Conservation (phyloP, 176 grass and related monocot genomes). For the Tillandsia leiboldiana region DNA sequence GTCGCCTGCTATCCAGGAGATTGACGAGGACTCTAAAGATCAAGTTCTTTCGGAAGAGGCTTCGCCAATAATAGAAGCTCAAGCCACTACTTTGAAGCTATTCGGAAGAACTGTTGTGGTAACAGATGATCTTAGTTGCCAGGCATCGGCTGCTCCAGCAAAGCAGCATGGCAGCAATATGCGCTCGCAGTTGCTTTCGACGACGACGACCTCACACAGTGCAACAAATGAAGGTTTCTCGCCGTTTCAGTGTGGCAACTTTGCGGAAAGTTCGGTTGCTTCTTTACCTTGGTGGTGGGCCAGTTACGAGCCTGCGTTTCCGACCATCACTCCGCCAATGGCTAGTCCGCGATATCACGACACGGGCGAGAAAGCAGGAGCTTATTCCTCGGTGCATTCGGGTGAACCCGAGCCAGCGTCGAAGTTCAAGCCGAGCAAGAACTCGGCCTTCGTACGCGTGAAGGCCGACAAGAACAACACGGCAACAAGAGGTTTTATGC, state of each 20-base stretch:
- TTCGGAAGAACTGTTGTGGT: constrained; percentile 84
- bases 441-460: constrained; percentile 44
- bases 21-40: constrained; percentile 21
- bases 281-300: constrained; percentile 32
- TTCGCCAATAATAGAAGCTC: constrained; percentile 27
- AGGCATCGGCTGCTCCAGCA: neutral
- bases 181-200: neutral
- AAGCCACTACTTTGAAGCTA: constrained; percentile 61
- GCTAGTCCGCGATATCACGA: neutral
- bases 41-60: constrained; percentile 27
- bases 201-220: constrained; percentile 8
- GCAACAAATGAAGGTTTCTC: constrained; percentile 16
- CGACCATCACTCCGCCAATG: constrained; percentile 4
- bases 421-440: constrained; percentile 35
- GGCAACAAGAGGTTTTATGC: constrained; percentile 34
- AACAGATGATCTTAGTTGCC: neutral
- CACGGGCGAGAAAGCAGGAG: constrained; percentile 6
- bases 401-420: neutral
- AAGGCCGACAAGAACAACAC: constrained; percentile 20
- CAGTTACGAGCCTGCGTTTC: constrained; percentile 17
- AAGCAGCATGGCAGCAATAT: neutral
- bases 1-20: constrained; percentile 23
- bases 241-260: constrained; percentile 6
- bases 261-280: constrained; percentile 11
- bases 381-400: neutral